These are phyloP conservation scores for Stromatinia cepivora DNA, from an alignment of 2,329 filamentous ascomycete species.

Conservation along the genomic window DNA sequence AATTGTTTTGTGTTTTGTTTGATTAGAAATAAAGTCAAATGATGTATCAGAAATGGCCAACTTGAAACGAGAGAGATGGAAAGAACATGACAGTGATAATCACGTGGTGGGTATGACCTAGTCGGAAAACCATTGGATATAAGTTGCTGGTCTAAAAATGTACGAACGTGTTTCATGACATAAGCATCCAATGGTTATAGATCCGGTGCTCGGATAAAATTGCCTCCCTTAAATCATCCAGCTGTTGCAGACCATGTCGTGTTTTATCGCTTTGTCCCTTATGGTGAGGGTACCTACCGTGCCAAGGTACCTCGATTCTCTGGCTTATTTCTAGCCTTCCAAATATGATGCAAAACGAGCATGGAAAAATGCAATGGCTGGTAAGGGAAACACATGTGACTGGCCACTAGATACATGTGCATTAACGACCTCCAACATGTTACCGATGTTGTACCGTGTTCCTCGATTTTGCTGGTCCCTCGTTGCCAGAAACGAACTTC, in stretches of 20 bases:
- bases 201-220: neutral
- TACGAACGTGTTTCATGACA: slow-evolving; percentile 6
- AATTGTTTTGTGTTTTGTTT: neutral
- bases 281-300: neutral
- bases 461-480: neutral
- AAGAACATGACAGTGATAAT: neutral
- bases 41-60: neutral
- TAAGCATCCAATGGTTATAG: neutral
- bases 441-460: neutral
- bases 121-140: neutral
- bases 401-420: neutral
- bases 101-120: neutral
- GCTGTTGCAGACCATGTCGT: neutral
- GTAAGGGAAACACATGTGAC: too few species aligned
- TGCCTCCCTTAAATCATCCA: neutral
- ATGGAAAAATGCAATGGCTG: neutral
- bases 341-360: neutral
- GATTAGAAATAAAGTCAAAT: neutral
- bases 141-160: neutral
- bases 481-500: neutral
- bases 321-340: neutral
- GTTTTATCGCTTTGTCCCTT: neutral
- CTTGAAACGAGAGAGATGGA: neutral
- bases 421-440: neutral
- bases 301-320: neutral